A percentile compares a stretch with the other conserved stretches of the same genome.
Evolutionary conservation across 495 filamentous ascomycete species (phyloP).

Genomic region (Hypoxylon fragiforme): DNA sequence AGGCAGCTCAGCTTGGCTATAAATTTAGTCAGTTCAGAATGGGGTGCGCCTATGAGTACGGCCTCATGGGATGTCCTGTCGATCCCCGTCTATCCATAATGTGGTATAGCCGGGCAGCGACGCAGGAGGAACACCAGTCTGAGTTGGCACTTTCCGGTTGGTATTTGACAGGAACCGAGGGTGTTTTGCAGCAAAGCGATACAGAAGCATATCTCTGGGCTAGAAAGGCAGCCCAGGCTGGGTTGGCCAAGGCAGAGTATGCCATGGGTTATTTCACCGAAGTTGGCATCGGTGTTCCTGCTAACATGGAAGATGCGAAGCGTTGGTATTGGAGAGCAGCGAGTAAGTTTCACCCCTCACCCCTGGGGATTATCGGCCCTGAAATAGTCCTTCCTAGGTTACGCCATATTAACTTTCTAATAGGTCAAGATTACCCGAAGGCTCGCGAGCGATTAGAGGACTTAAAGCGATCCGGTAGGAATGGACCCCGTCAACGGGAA

Average conservation of each 20-base stretch:
- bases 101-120: constrained; percentile 91
- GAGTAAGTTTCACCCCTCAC: constrained; percentile 80
- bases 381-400: neutral
- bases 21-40: constrained; percentile 93
- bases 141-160: constrained; percentile 92
- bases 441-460: constrained; percentile 91
- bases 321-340: constrained; percentile 98
- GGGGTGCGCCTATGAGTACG: constrained; percentile 87
- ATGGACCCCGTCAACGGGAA: constrained; percentile 67
- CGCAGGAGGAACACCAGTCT: constrained; percentile 92
- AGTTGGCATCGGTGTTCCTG: constrained; percentile 84
- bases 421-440: constrained; percentile 93
- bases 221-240: constrained; percentile 82
- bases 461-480: constrained; percentile 77
- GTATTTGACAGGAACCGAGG: constrained; percentile 92
- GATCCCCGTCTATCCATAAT: constrained; percentile 82
- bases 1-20: constrained; percentile 90
- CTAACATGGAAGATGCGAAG: constrained; percentile 91
- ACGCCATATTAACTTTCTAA: constrained; percentile 26
- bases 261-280: constrained; percentile 98
- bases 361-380: neutral
- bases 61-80: constrained; percentile 76
- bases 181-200: constrained; percentile 87
- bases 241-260: constrained; percentile 90
- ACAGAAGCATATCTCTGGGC: constrained; percentile 98